Percentiles rank a stretch among this genome's conserved stretches.
Evolutionary conservation across 176 grass and related monocot species (phyloP).

Genomic region (Avena atlantica): DNA sequence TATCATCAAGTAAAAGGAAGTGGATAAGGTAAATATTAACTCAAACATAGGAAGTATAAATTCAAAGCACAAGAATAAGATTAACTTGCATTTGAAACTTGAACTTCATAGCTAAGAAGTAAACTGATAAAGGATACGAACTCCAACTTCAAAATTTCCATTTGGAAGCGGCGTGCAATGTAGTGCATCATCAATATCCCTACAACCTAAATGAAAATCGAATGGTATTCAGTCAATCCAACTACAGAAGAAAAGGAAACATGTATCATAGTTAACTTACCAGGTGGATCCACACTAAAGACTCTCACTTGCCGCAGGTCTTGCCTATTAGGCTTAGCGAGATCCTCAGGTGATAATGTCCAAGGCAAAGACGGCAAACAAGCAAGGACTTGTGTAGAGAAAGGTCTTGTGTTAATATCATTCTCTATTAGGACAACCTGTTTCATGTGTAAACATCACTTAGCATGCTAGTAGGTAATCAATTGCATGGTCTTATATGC

Average conservation of each 20-base stretch:
- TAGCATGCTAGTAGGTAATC: conserved; percentile 31
- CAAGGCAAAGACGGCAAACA: conserved; percentile 96
- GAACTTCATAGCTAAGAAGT: not conserved
- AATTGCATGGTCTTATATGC: conserved; percentile 31
- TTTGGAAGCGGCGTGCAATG: conserved; percentile 91
- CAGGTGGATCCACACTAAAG: conserved; percentile 97
- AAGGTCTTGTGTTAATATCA: conserved; percentile 97
- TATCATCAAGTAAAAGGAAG: conserved; percentile 1
- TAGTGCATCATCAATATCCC: conserved; percentile 99
- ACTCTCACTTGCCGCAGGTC: conserved; percentile 80
- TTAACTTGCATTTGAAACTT: conserved; percentile 23
- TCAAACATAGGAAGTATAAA: conserved; percentile 31
- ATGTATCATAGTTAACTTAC: conserved; percentile 56
- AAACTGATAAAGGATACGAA: conserved; percentile 81
- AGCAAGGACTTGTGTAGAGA: conserved; percentile 96
- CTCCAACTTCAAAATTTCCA: conserved; percentile 99
- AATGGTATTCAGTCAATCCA: conserved; percentile 37
- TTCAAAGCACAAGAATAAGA: not conserved
- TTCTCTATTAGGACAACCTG: conserved; percentile 99
- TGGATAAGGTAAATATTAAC: conserved; percentile 19
- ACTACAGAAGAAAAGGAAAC: conserved; percentile 34
- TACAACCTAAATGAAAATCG: conserved; percentile 71
- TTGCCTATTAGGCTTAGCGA: conserved; percentile 85
- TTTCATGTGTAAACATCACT: conserved; percentile 50
- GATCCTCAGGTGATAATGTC: conserved; percentile 83